phyloP scores from a whole-genome alignment of 805 yeast species.

The Hanseniaspora lindneri region DNA sequence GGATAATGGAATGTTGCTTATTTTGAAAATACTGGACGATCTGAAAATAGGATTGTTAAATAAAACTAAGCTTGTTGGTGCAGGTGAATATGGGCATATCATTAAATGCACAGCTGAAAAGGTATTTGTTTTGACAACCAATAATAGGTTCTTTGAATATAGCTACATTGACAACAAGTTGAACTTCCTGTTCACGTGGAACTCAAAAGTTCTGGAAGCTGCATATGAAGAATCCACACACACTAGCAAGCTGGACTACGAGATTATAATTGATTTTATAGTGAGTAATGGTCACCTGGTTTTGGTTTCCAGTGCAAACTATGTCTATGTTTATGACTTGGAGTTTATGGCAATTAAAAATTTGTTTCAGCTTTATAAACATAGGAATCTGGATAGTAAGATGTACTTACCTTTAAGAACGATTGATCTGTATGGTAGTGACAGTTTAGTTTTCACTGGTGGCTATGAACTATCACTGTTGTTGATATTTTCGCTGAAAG shows the following conservation, averaged over 20 bases:
- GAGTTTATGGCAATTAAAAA: neutral
- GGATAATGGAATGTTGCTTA: neutral
- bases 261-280: slow-evolving; percentile 4
- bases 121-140: slow-evolving; percentile 1
- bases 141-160: neutral
- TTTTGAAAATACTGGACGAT: neutral
- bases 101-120: neutral
- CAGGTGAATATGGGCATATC: neutral
- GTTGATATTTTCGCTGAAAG: slow-evolving; percentile 1
- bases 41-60: neutral
- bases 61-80: neutral
- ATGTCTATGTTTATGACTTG: slow-evolving; percentile 5
- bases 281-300: neutral
- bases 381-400: neutral
- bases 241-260: neutral
- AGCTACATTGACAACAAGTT: neutral
- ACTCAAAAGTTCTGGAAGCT: slow-evolving; percentile 1
- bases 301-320: neutral
- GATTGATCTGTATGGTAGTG: neutral
- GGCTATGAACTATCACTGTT: slow-evolving; percentile 6
- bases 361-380: slow-evolving; percentile 7
- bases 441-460: slow-evolving; percentile 6
- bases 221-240: neutral
- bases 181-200: neutral
- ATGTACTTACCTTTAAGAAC: neutral